phyloP scores from a whole-genome alignment of 768 basidiomycete species.

The Ramaria sp. region DNA sequence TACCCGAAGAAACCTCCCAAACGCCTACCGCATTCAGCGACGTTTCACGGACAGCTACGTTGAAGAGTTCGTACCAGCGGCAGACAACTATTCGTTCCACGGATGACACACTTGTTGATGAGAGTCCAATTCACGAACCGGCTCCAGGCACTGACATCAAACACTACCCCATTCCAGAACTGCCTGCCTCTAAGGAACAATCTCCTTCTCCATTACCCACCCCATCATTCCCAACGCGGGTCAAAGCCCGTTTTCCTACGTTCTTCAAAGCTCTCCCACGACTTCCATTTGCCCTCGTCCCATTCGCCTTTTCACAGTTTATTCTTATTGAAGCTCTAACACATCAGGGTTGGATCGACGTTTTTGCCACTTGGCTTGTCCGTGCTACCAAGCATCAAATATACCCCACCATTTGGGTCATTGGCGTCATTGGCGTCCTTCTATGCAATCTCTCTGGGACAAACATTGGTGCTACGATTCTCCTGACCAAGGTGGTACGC shows the following conservation, averaged over 20 bases:
- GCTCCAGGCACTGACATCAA: neutral
- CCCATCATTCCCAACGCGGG: constrained; percentile 3
- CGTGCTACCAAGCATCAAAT: constrained; percentile 33
- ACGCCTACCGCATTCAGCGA: neutral
- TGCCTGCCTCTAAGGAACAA: too few relatives aligned
- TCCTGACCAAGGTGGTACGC: constrained; percentile 71
- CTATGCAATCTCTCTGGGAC: constrained; percentile 79
- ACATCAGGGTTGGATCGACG: constrained; percentile 77
- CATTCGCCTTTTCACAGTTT: constrained; percentile 92
- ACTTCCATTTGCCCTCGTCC: constrained; percentile 72
- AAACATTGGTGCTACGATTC: constrained; percentile 86
- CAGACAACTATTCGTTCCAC: neutral
- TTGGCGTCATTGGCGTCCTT: constrained; percentile 62
- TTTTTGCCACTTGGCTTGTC: constrained; percentile 59
- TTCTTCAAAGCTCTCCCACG: constrained; percentile 52
- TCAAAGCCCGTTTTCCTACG: constrained; percentile 48
- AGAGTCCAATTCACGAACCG: neutral
- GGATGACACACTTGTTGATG: neutral
- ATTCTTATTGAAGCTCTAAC: constrained; percentile 82
- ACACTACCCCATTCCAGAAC: constrained; percentile 1
- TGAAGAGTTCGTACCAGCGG: neutral
- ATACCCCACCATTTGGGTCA: constrained; percentile 47
- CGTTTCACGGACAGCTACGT: neutral
- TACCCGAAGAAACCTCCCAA: neutral
- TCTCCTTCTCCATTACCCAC: neutral